Conservation (phyloP, 2,329 filamentous ascomycete genomes). For the Metarhizium album region DNA sequence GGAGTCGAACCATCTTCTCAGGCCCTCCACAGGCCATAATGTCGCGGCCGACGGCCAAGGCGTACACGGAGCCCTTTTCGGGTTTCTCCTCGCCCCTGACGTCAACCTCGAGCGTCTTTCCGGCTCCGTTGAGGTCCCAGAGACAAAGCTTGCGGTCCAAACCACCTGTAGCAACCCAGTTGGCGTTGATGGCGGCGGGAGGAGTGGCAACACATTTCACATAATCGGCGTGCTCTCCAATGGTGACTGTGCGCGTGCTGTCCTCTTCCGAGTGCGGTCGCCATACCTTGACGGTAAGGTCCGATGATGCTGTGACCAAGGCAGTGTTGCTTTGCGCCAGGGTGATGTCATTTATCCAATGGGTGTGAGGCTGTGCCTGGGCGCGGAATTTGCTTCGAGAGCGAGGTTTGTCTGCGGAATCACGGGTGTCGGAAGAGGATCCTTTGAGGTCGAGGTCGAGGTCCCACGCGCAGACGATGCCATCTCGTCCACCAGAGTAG, state of each 20-base stretch:
- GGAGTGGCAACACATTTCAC: conserved; percentile 88
- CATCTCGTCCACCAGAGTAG: conserved; percentile 92
- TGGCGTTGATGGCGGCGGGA: conserved; percentile 43
- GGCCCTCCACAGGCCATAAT: conserved; percentile 88
- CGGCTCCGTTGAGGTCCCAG: conserved; percentile 85
- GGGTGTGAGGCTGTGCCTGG: conserved; percentile 68
- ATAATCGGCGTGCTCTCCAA: conserved; percentile 91
- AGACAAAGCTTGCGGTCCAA: conserved; percentile 85
- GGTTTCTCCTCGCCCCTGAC: conserved; percentile 70
- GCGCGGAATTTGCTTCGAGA: conserved; percentile 47
- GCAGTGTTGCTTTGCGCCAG: conserved; percentile 68
- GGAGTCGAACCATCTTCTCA: conserved; percentile 83
- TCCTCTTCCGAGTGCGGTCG: conserved; percentile 56
- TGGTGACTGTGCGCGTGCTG: conserved; percentile 47
- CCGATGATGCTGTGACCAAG: conserved; percentile 84
- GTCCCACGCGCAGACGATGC: conserved; percentile 93
- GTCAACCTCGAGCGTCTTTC: conserved; percentile 79
- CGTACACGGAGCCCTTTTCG: conserved; percentile 93
- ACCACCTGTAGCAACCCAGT: conserved; percentile 90
- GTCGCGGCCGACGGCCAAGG: conserved; percentile 66
- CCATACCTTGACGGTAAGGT: conserved; percentile 89
- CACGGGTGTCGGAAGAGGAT: conserved; percentile 15
- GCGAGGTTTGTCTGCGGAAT: conserved; percentile 18
- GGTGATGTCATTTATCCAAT: conserved; percentile 92
- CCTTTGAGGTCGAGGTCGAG: conserved; percentile 57